Evolutionary conservation across 2,329 filamentous ascomycete genomes (phyloP), one percentile per base, ranked within the genome.

Genomic region (Thermochaetoides dissita): DNA sequence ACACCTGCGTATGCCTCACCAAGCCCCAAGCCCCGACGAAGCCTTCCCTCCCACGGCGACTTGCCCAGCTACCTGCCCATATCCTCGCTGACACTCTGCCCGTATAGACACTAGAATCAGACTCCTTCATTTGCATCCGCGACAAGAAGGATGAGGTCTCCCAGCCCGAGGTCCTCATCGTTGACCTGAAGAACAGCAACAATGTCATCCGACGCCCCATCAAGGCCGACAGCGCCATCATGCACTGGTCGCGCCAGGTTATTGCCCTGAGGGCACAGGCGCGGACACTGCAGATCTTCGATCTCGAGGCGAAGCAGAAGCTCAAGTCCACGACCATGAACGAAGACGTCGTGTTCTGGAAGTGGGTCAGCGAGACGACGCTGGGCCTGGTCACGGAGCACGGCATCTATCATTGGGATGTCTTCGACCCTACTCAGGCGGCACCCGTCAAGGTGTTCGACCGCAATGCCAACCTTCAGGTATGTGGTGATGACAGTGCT

Each of bases 181-280:
- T 98, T 67, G 85, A 98, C 65, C 81, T 98, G 60, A 95, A 96
- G 67, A 93, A 95, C 67, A 80, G 80, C 68, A 95, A 94, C 76
- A 89, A 91, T 70, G 79, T 95, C 62, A 91, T 86, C 55, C 82
- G 84, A 57, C 79, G 89, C 60, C 86, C 89, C 38, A 98, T 98
- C 71, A 96, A 94, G 72, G 91, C 91, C 58, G 91, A 98, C 68
- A 96, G 88, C 76, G 91, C 93, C 56, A 94, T 98, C 62, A 96
- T 98, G 91, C 91, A 98, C 76, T 94, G 86, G 85, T 81, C 75
- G 55, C 84, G 82, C 62, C 86, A 94, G 63, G 85, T 98, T 62
- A 96, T 98, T 58, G 91, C 93, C 49, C 76, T 98, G 53, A 94
- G 94, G 68, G 89, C 91, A 38, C 86, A 95, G 63, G 83, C 82